These are phyloP conservation scores for Blumeria hordei DNA, from an alignment of 2,329 filamentous ascomycete species.

Conservation along the genomic window DNA sequence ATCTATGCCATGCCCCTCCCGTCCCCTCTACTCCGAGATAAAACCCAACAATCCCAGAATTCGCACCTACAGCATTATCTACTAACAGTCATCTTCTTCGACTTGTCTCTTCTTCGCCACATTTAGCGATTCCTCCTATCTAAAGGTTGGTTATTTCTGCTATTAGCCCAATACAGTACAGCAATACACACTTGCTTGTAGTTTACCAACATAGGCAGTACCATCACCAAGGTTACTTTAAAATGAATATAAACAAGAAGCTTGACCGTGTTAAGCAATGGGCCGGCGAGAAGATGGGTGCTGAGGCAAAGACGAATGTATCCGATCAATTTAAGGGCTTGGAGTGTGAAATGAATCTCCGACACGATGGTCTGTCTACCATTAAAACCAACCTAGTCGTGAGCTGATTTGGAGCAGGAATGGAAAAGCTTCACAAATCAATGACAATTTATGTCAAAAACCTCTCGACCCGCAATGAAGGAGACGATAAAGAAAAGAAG, in stretches of 20 bases:
- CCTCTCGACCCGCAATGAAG: conserved; percentile 59
- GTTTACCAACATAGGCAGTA: too few relatives aligned
- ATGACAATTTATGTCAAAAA: conserved; percentile 77
- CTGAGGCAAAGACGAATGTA: conserved; percentile 63
- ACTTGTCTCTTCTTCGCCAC: too few relatives aligned
- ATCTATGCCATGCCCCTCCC: too few relatives aligned
- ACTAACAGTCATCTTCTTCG: too few relatives aligned
- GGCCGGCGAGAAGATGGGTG: conserved; percentile 91
- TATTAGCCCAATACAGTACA: too few relatives aligned
- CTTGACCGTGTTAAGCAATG: conserved; percentile 93
- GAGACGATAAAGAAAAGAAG: conserved; percentile 69
- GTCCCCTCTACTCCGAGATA: too few relatives aligned
- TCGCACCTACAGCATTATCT: too few relatives aligned
- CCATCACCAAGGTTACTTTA: conserved; percentile 2
- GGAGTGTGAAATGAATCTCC: conserved; percentile 72
- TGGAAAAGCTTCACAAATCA: conserved; percentile 71
- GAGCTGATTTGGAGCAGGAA: conserved; percentile 31
- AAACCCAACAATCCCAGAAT: too few relatives aligned
- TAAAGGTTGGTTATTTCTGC: too few relatives aligned
- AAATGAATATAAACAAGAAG: conserved; percentile 39
- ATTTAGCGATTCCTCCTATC: too few relatives aligned
- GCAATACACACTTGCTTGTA: too few relatives aligned
- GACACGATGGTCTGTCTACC: conserved; percentile 49
- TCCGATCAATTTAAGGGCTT: conserved; percentile 80
- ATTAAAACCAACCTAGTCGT: not conserved